Evolutionary conservation across 2,329 filamentous ascomycete genomes (phyloP).

Genomic region (Monosporascus sp.): DNA sequence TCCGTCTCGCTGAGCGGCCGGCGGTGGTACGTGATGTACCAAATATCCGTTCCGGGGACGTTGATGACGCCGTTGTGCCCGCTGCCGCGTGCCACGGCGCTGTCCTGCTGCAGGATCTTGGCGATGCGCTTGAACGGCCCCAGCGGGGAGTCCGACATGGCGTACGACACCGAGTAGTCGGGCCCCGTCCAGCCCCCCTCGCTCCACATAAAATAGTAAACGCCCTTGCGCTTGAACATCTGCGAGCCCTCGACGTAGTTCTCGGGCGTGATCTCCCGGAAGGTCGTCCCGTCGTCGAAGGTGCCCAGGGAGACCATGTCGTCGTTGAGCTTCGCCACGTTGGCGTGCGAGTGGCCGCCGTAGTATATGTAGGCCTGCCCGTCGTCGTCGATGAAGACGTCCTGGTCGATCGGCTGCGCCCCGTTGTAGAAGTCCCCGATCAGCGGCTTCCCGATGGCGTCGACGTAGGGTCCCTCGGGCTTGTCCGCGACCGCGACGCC

Average conservation of each 20-base stretch:
- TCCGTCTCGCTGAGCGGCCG: constrained; percentile 37
- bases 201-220: constrained; percentile 41
- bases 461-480: constrained; percentile 35
- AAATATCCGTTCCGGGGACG: constrained; percentile 32
- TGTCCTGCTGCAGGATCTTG: constrained; percentile 33
- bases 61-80: constrained; percentile 38
- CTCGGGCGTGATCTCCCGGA: constrained; percentile 40
- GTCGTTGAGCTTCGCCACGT: constrained; percentile 36
- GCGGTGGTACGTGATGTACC: constrained; percentile 43
- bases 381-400: constrained; percentile 37
- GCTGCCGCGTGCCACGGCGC: constrained; percentile 29
- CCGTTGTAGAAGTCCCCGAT: constrained; percentile 39
- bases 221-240: constrained; percentile 36
- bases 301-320: constrained; percentile 38
- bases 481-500: constrained; percentile 33
- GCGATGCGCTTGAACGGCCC: constrained; percentile 35
- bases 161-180: constrained; percentile 40
- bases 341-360: constrained; percentile 36
- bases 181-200: constrained; percentile 41
- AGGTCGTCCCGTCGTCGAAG: constrained; percentile 34
- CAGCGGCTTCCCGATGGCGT: constrained; percentile 36
- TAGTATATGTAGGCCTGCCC: constrained; percentile 39
- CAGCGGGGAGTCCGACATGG: constrained; percentile 32
- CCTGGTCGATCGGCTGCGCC: constrained; percentile 43
- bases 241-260: constrained; percentile 39